Percentiles rank a stretch among this genome's conserved stretches.
These are phyloP conservation scores for Termitomyces sp. DNA, from an alignment of 768 basidiomycete genomes.

Conservation along the genomic window DNA sequence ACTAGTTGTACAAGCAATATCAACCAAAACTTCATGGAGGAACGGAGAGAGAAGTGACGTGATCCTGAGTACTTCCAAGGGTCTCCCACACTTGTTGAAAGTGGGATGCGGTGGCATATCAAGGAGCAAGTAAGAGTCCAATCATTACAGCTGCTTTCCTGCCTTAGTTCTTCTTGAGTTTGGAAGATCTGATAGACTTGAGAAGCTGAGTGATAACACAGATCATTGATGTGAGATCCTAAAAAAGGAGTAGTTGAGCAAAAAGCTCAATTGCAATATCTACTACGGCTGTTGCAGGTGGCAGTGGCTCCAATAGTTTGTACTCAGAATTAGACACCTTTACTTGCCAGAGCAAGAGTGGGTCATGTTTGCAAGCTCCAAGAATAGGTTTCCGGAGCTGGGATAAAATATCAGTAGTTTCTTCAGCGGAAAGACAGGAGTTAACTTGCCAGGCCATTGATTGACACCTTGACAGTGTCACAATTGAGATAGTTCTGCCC, in stretches of 20 bases:
- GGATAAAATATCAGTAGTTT: constrained; percentile 4
- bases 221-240: constrained; percentile 55
- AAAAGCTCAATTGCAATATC: constrained; percentile 90
- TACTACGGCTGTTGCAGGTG: constrained; percentile 77
- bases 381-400: constrained; percentile 76
- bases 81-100: constrained; percentile 58
- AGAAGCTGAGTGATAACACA: constrained; percentile 53
- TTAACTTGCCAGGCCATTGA: constrained; percentile 66
- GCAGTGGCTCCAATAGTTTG: constrained; percentile 53
- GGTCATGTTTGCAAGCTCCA: constrained; percentile 83
- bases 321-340: constrained; percentile 38
- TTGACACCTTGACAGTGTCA: constrained; percentile 74
- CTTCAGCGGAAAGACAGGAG: background rate
- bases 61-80: constrained; percentile 59
- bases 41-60: constrained; percentile 60
- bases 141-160: constrained; percentile 79
- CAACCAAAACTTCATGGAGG: constrained; percentile 79
- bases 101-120: constrained; percentile 44
- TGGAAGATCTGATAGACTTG: constrained; percentile 64
- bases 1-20: constrained; percentile 64
- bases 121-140: constrained; percentile 65
- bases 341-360: constrained; percentile 61
- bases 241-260: constrained; percentile 68
- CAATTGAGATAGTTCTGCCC: constrained; percentile 56
- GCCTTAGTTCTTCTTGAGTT: constrained; percentile 82